Evolutionary conservation across 148 eudicot species (phyloP).

Genomic region (Vaccinium myrtillus): DNA sequence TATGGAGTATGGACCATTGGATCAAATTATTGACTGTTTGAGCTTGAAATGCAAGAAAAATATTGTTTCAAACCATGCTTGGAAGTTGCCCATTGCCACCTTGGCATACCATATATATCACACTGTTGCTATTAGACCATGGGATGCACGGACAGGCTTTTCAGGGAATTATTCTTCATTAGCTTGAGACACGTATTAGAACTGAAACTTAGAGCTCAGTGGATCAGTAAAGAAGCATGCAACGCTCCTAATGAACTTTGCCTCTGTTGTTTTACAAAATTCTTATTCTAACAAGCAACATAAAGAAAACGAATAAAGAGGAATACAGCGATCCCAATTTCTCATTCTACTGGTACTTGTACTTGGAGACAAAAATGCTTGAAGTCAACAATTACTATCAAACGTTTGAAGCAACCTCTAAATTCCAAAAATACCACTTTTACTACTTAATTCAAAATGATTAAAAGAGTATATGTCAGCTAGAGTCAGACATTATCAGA

Average conservation of each 20-base stretch:
- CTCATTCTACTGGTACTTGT: background rate
- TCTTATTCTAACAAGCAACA: background rate
- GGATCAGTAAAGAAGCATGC: background rate
- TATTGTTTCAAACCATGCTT: background rate
- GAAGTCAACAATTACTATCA: background rate
- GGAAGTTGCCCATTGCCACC: background rate
- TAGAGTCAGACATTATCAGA: background rate
- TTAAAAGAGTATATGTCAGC: conserved; percentile 3
- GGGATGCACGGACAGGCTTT: background rate
- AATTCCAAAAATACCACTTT: background rate
- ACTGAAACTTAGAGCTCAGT: background rate
- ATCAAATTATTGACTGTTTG: background rate
- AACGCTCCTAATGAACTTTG: background rate
- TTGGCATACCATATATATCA: background rate
- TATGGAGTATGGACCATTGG: background rate
- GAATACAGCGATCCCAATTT: background rate
- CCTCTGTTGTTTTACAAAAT: background rate
- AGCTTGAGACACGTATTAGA: background rate
- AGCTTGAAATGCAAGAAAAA: background rate
- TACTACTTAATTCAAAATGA: background rate
- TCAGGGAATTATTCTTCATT: background rate
- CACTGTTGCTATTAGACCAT: background rate
- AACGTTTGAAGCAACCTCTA: background rate
- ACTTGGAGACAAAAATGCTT: background rate
- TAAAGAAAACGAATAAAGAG: background rate